Evolutionary conservation across 768 basidiomycete genomes (phyloP), one percentile per base, ranked within the genome.

Genomic region (Pleurotus pulmonarius): DNA sequence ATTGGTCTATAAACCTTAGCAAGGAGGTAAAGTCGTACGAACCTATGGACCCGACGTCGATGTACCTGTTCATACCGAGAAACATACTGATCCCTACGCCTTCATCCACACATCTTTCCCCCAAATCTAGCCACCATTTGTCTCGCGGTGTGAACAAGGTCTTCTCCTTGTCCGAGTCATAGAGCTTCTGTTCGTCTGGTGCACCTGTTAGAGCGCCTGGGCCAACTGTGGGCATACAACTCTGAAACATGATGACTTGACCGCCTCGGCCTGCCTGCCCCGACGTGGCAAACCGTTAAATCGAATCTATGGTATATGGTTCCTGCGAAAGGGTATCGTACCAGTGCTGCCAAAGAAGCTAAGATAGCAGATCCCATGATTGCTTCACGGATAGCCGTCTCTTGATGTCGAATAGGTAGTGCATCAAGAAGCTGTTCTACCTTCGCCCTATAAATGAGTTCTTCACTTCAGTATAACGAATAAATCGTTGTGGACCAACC

Each of bases 71-170:
- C 57, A 90, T 91, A 24, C 90, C 90, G 18, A 98, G 74, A 72
- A 97, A 95, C 72, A 94, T 77, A 67, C 86, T 94, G 57, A 97
- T 86, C 1, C 93, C 95, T 24, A 98, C 82, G 18, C 97, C 97
- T 55, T 88, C 84, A 58, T 92, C 88, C 1, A 89, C 91, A 63
- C 90, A 90, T 67, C 94, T 91, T 63, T 95, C 92, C 6, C 85
- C 95, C 5, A 94, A 80, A 5, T 87, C 83, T 39, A 81, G 78
- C 93, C 96, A 99, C 25, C 81, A 75, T 5, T 82, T 75, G 58
- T 86, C 84, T n/a, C 91, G 87, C 13, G 94, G 87, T 12, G 75
- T 66, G 65, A 90, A 96, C n/a, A 97, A 73, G 0, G 77, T 74
- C 62, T 82, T 82, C 71, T 99, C 96, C 69, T 94, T 92, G 60